Base-by-base conservation (phyloP, 2,329 filamentous ascomycete species). In the Colletotrichum tamarilloi region DNA sequence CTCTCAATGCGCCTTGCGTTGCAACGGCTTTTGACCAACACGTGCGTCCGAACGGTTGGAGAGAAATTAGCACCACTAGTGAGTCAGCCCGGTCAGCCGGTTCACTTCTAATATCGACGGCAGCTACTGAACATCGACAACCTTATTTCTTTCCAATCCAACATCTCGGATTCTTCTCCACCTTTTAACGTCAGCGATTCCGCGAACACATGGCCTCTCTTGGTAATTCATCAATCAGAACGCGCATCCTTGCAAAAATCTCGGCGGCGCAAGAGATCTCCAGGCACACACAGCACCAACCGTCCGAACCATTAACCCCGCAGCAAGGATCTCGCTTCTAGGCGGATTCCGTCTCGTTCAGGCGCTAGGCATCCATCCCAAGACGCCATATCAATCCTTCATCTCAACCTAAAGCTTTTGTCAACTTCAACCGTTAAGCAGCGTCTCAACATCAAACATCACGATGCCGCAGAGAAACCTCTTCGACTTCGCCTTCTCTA, bases 401-500 rank as follows among this genome's bases (percentile, higher is more conserved):
- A 5, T 28, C 24, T 19, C 22, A 56, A 11, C 30, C 2, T 32
- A 32, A 14, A 11, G 26, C 12, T 35, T 14, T 35, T 5, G 4
- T 9, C 60, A 56, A 56, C n/a, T 9, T 53, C 30, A 1, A 4
- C 5, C 11, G 1, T 16, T 19, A 1, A 30, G 3, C 11, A 6
- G 53, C 7, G 26, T 22, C 42, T 11, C 42, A 9, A 11, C 42
- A 49, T 1, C 0, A 35, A 3, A 6, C 19, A 6, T 22, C 42
- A 30, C 28, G 26, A 72, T 72, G 69, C 64, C 69, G 38, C 69
- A 72, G 30, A 68, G 58, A 4, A 64, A 24, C 3, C 60, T 72
- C 30, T 59, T 46, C 30, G 69, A 72, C 38, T 72, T 67, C 30
- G 49, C 62, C 16, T 72, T 72, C 12, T 66, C 60, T 30, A 67